Percentiles rank a stretch among this genome's conserved stretches.
Conservation (phyloP, 1,284 basidiomycete genomes). For the Trametes polyzona region DNA sequence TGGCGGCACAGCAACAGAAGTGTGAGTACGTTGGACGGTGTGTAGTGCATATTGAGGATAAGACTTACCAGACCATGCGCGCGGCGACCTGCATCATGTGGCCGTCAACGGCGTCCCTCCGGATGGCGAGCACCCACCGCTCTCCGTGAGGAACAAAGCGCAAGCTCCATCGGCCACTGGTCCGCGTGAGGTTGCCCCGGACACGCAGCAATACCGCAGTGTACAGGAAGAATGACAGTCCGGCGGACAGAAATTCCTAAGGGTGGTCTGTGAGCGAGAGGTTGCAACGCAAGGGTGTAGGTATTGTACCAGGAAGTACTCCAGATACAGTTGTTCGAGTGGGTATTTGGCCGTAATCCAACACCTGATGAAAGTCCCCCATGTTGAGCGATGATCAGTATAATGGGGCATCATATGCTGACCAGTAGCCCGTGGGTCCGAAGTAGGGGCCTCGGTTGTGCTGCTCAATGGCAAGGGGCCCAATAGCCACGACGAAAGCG, state of each 20-base stretch:
- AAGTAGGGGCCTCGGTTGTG: conserved; percentile 44
- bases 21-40: neutral
- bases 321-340: conserved; percentile 43
- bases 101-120: conserved; percentile 41
- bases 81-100: conserved; percentile 39
- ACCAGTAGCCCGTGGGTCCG: conserved; percentile 49
- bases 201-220: conserved; percentile 42
- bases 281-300: neutral
- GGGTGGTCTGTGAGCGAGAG: too few species aligned
- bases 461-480: conserved; percentile 41
- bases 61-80: conserved; percentile 39
- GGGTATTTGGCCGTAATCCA: conserved; percentile 52
- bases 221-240: conserved; percentile 41
- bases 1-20: neutral
- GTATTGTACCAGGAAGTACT: conserved; percentile 48
- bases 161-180: conserved; percentile 38
- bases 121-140: conserved; percentile 41
- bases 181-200: conserved; percentile 41
- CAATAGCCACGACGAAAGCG: conserved; percentile 39
- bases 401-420: conserved; percentile 2
- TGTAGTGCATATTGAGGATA: neutral
- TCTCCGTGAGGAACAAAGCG: conserved; percentile 38
- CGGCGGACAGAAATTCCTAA: conserved; percentile 42
- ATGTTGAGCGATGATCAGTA: too few species aligned
- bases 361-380: too few species aligned